Evolutionary conservation across 495 filamentous ascomycete genomes (phyloP).

Genomic region (Annulohypoxylon bovei): DNA sequence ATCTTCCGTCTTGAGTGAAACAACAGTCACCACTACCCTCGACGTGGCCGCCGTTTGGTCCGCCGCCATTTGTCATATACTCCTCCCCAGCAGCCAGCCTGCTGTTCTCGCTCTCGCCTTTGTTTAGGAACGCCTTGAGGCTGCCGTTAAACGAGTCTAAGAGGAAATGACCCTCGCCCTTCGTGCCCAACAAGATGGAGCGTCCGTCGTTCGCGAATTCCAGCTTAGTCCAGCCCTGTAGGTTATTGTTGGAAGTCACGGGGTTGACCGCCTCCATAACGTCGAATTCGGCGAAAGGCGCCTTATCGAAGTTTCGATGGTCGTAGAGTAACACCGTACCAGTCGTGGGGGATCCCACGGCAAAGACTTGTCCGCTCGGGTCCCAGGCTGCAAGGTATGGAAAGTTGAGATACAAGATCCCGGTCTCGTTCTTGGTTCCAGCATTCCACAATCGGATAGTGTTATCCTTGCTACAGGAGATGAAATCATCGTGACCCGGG

Average conservation of each 20-base stretch:
- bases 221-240: slow-evolving; percentile 80
- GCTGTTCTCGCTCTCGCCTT: slow-evolving; percentile 52
- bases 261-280: slow-evolving; percentile 58
- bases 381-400: slow-evolving; percentile 90
- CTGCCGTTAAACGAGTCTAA: slow-evolving; percentile 88
- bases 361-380: slow-evolving; percentile 87
- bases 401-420: slow-evolving; percentile 76
- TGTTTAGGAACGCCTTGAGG: slow-evolving; percentile 71
- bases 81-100: slow-evolving; percentile 62
- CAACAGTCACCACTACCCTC: slow-evolving; percentile 81
- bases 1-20: slow-evolving; percentile 88
- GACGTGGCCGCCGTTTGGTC: slow-evolving; percentile 44
- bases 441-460: slow-evolving; percentile 90
- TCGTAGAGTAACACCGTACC: slow-evolving; percentile 89
- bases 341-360: slow-evolving; percentile 82
- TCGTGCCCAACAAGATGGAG: slow-evolving; percentile 81
- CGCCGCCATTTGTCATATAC: slow-evolving; percentile 40
- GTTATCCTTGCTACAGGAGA: slow-evolving; percentile 88
- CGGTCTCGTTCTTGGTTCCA: slow-evolving; percentile 74
- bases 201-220: slow-evolving; percentile 97
- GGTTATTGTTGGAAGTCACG: slow-evolving; percentile 49
- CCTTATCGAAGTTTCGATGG: slow-evolving; percentile 88
- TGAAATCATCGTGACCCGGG: slow-evolving; percentile 83
- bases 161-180: slow-evolving; percentile 82
- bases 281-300: slow-evolving; percentile 88